Evolutionary conservation across 2,329 filamentous ascomycete species (phyloP).

Genomic region (Zymoseptoria passerinii): DNA sequence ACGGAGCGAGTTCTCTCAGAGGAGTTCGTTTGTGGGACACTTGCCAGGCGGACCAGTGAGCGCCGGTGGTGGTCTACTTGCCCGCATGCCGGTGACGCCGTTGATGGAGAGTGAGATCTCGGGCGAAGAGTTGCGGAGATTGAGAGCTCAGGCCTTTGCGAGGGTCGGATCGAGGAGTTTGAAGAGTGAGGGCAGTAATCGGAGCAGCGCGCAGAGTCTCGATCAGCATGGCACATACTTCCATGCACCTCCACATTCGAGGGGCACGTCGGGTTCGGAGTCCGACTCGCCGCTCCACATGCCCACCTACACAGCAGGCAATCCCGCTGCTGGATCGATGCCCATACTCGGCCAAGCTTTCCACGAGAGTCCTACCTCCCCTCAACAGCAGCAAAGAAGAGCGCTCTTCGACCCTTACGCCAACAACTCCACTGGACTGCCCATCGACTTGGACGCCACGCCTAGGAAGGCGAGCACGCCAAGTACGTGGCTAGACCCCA

Average conservation of each 20-base stretch:
- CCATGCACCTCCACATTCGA: neutral
- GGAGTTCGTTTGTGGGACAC: conserved; percentile 68
- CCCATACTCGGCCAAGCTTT: conserved; percentile 5
- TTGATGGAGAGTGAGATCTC: conserved; percentile 20
- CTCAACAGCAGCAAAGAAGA: conserved; percentile 9
- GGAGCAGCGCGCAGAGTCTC: conserved; percentile 14
- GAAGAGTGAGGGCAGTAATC: conserved; percentile 11
- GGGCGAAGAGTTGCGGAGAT: conserved; percentile 23
- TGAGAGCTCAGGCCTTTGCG: conserved; percentile 49
- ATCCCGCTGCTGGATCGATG: conserved; percentile 7
- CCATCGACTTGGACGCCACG: conserved; percentile 15
- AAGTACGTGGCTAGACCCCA: conserved; percentile 6
- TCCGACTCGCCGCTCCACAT: neutral
- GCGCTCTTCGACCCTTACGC: conserved; percentile 2
- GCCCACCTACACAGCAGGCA: conserved; percentile 13
- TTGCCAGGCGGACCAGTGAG: conserved; percentile 45
- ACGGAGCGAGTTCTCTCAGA: conserved; percentile 87
- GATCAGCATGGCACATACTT: conserved; percentile 6
- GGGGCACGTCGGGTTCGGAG: neutral
- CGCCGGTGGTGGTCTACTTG: conserved; percentile 60
- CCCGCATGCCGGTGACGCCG: conserved; percentile 40
- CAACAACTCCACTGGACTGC: neutral
- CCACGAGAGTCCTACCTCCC: conserved; percentile 14
- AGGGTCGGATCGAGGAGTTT: conserved; percentile 31
- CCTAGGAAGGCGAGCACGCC: conserved; percentile 10